A percentile compares a stretch with the other conserved stretches of the same genome.
These are phyloP conservation scores for Flaveria sonorensis DNA, from an alignment of 129 eudicot genomes.

Conservation along the genomic window DNA sequence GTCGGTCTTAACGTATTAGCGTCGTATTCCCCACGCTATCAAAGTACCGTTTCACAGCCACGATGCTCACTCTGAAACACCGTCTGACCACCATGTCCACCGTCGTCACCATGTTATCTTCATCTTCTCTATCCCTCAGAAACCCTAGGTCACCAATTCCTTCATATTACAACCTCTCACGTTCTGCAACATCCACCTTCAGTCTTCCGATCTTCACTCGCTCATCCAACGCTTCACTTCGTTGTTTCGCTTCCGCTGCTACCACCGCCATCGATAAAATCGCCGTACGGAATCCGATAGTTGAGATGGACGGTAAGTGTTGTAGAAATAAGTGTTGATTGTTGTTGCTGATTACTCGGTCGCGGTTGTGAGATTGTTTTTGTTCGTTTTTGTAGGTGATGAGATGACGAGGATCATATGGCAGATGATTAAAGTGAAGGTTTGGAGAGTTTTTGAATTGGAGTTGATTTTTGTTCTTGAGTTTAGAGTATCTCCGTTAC, in stretches of 20 bases:
- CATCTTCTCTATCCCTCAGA: constrained; percentile 35
- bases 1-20: constrained; percentile 21
- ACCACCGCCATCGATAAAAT: constrained; percentile 50
- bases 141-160: constrained; percentile 33
- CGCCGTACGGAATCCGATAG: constrained; percentile 70
- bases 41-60: constrained; percentile 13
- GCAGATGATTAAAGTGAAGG: constrained; percentile 89
- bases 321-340: neutral
- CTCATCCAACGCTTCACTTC: constrained; percentile 49
- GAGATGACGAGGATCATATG: constrained; percentile 96
- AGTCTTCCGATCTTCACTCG: constrained; percentile 30
- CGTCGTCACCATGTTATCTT: constrained; percentile 37
- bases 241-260: constrained; percentile 72
- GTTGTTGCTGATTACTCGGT: neutral
- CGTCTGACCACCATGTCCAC: constrained; percentile 51
- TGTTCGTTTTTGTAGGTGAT: constrained; percentile 55
- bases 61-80: constrained; percentile 40
- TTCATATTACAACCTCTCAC: constrained; percentile 22
- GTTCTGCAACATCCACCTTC: constrained; percentile 19
- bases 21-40: neutral
- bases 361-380: neutral
- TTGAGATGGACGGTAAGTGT: constrained; percentile 87
- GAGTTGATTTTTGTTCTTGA: neutral
- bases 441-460: constrained; percentile 8
- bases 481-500: constrained; percentile 1